These are phyloP conservation scores for Andrographis paniculata DNA, from an alignment of 305 asterid genomes.

Conservation along the genomic window DNA sequence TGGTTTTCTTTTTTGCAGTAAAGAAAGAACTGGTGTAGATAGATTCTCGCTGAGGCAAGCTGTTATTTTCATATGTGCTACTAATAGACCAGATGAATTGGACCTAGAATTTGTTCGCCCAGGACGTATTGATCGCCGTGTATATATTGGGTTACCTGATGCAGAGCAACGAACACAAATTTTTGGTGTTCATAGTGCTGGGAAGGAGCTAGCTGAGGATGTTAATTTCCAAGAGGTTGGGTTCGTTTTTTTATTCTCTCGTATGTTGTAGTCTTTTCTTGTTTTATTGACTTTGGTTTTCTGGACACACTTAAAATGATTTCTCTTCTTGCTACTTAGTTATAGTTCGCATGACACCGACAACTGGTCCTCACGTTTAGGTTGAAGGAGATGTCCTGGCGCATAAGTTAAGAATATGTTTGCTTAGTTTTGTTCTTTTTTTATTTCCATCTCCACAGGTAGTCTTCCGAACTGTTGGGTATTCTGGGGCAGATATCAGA, in stretches of 20 bases:
- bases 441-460: slow-evolving; percentile 58
- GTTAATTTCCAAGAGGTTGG: slow-evolving; percentile 81
- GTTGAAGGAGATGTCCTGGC: slow-evolving; percentile 15
- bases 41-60: slow-evolving; percentile 92
- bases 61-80: slow-evolving; percentile 92
- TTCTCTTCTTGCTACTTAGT: not conserved
- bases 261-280: slow-evolving; percentile 12
- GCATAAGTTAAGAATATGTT: slow-evolving; percentile 8
- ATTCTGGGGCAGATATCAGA: slow-evolving; percentile 97
- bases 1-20: slow-evolving; percentile 37
- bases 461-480: slow-evolving; percentile 96
- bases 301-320: not conserved
- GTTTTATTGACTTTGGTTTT: slow-evolving; percentile 13
- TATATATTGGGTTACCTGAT: slow-evolving; percentile 91
- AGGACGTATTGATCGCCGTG: slow-evolving; percentile 96
- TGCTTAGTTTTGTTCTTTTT: slow-evolving; percentile 17
- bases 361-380: slow-evolving; percentile 3
- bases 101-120: slow-evolving; percentile 79
- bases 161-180: slow-evolving; percentile 95
- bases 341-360: slow-evolving; percentile 3
- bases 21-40: slow-evolving; percentile 80
- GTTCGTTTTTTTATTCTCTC: slow-evolving; percentile 13
- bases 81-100: slow-evolving; percentile 96
- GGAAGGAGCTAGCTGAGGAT: slow-evolving; percentile 77
- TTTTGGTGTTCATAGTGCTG: slow-evolving; percentile 94